A percentile compares a stretch with the other conserved stretches of the same genome.
Evolutionary conservation across 768 basidiomycete genomes (phyloP).

Genomic region (Naganishia friedmannii): DNA sequence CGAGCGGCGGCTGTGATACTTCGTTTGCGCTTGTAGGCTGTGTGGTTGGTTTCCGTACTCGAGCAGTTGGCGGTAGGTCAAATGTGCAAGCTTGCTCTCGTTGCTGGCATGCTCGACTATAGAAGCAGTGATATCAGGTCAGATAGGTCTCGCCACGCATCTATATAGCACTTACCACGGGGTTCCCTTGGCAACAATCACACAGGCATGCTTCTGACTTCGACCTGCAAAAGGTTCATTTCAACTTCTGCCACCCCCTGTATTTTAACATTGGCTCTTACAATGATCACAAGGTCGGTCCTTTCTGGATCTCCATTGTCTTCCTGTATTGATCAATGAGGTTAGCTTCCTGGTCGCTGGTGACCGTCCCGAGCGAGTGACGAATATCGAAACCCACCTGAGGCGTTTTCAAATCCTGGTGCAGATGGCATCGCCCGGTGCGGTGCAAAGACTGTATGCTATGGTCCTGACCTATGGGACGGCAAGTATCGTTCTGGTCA

Average conservation of each 20-base stretch:
- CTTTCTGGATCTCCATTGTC: conserved; percentile 23
- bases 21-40: neutral
- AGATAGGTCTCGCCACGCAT: neutral
- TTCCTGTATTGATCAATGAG: neutral
- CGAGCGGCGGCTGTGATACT: neutral
- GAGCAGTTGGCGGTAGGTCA: conserved; percentile 14
- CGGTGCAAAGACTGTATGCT: neutral
- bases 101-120: conserved; percentile 21
- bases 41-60: conserved; percentile 5
- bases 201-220: conserved; percentile 20
- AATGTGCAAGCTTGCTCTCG: conserved; percentile 15
- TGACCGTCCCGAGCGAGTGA: too few species aligned
- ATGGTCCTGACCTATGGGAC: neutral
- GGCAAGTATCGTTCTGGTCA: neutral
- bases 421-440: neutral
- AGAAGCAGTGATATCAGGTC: neutral
- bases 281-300: conserved; percentile 21
- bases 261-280: neutral
- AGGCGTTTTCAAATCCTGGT: neutral
- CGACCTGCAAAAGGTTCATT: neutral
- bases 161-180: conserved; percentile 9
- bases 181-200: conserved; percentile 7
- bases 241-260: neutral
- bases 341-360: too few species aligned
- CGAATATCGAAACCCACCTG: neutral